phyloP scores from a whole-genome alignment of 805 yeast genomes.

The Starmerella vaccinii region DNA sequence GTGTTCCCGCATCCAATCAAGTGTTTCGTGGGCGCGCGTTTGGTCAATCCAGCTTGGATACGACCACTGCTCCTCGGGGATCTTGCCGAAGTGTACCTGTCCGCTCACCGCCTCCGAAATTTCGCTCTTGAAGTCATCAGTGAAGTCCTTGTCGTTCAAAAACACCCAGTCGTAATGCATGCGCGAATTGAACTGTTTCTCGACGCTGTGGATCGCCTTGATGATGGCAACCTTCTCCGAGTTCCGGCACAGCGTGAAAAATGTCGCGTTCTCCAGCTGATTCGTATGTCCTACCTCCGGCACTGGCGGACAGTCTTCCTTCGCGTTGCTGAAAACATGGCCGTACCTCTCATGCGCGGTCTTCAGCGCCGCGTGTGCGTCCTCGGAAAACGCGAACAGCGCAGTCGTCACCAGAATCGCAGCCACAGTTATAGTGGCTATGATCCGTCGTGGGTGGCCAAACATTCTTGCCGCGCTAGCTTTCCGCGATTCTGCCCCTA shows the following conservation, averaged over 20 bases:
- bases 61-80: conserved; percentile 57
- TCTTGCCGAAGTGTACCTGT: conserved; percentile 48
- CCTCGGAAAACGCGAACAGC: conserved; percentile 11
- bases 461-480: not conserved
- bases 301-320: not conserved
- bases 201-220: conserved; percentile 51
- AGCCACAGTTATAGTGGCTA: not conserved
- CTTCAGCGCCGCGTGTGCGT: conserved; percentile 9
- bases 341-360: not conserved
- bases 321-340: not conserved
- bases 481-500: not conserved
- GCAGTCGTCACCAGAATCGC: not conserved
- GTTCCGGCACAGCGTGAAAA: conserved; percentile 63
- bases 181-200: conserved; percentile 52
- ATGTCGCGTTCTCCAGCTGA: conserved; percentile 34
- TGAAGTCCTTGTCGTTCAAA: conserved; percentile 57
- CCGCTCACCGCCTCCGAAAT: conserved; percentile 50
- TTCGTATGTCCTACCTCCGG: not conserved
- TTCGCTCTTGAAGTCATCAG: conserved; percentile 42
- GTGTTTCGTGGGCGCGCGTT: conserved; percentile 38
- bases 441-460: not conserved
- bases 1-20: conserved; percentile 37
- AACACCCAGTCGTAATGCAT: conserved; percentile 73
- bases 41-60: conserved; percentile 57
- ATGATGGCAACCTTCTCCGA: conserved; percentile 48